Evolutionary conservation across 176 grass and related monocot genomes (phyloP).

Genomic region (Avena atlantica): DNA sequence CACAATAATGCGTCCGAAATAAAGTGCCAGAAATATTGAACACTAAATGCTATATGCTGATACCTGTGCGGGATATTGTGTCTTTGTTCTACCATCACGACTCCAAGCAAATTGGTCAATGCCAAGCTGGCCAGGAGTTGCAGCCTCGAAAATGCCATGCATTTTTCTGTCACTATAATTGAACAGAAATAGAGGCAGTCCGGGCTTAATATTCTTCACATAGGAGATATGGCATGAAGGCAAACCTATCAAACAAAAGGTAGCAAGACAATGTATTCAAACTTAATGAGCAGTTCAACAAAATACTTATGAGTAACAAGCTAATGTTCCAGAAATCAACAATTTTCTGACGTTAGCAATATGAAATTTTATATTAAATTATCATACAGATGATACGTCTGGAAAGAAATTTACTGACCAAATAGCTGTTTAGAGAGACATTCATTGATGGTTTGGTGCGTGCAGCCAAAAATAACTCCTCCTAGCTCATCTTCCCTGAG

Average conservation of each 20-base stretch:
- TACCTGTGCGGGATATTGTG: slow-evolving; percentile 86
- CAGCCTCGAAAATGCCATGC: slow-evolving; percentile 93
- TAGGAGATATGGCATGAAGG: slow-evolving; percentile 62
- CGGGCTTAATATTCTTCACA: slow-evolving; percentile 80
- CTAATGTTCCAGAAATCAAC: slow-evolving; percentile 27
- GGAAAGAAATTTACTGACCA: slow-evolving; percentile 56
- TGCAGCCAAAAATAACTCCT: slow-evolving; percentile 88
- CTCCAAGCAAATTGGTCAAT: slow-evolving; percentile 94
- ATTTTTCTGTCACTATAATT: slow-evolving; percentile 75
- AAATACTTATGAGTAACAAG: slow-evolving; percentile 6
- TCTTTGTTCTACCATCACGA: slow-evolving; percentile 57
- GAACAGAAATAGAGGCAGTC: slow-evolving; percentile 88
- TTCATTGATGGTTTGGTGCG: slow-evolving; percentile 63
- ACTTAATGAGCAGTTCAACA: not conserved
- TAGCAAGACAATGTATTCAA: slow-evolving; percentile 20
- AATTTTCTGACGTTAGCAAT: not conserved
- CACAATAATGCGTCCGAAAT: slow-evolving; percentile 32
- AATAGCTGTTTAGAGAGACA: slow-evolving; percentile 89
- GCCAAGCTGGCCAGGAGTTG: slow-evolving; percentile 60
- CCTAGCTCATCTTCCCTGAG: slow-evolving; percentile 59
- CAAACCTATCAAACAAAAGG: slow-evolving; percentile 73
- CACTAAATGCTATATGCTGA: slow-evolving; percentile 10
- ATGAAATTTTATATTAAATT: slow-evolving; percentile 3
- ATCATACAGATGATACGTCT: not conserved
- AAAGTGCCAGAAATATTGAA: not conserved